Evolutionary conservation across 108 stramenopile genomes (phyloP).

Genomic region (Skeletonema grethae): DNA sequence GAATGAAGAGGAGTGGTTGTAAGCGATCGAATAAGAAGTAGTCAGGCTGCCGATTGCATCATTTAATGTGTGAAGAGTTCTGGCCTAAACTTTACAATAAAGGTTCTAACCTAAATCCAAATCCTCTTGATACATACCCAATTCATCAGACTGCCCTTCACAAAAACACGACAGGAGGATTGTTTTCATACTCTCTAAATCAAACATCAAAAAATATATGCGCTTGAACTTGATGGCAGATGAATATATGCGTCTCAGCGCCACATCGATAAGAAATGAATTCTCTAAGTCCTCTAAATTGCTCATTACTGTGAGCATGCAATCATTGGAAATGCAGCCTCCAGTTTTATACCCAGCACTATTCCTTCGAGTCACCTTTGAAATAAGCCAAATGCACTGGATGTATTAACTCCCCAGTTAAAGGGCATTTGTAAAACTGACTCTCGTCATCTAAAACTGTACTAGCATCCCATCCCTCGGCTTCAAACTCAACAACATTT

Average conservation of each 20-base stretch:
- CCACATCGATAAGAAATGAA: too few species aligned
- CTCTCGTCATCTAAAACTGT: conserved; percentile 79
- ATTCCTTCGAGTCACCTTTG: conserved; percentile 18
- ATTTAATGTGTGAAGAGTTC: too few species aligned
- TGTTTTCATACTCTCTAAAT: background rate
- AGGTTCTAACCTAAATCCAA: background rate
- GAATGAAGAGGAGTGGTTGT: too few species aligned
- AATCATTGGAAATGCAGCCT: background rate
- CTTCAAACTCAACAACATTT: conserved; percentile 62
- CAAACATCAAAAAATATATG: background rate
- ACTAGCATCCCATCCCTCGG: conserved; percentile 59
- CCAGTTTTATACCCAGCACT: background rate
- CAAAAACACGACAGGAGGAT: background rate
- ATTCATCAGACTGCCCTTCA: background rate
- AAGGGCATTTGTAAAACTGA: conserved; percentile 37
- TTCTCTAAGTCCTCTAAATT: background rate
- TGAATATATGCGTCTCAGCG: too few species aligned
- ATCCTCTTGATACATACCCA: background rate
- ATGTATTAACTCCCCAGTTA: conserved; percentile 53
- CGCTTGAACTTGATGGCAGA: too few species aligned
- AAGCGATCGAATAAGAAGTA: too few species aligned
- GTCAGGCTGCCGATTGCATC: too few species aligned
- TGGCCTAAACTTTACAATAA: too few species aligned
- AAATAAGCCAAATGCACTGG: conserved; percentile 56
- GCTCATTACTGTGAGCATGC: background rate